Evolutionary conservation across 1,139 yeast genomes (phyloP), one percentile per base, ranked within the genome.

Genomic region (Suhomyces maxii): DNA sequence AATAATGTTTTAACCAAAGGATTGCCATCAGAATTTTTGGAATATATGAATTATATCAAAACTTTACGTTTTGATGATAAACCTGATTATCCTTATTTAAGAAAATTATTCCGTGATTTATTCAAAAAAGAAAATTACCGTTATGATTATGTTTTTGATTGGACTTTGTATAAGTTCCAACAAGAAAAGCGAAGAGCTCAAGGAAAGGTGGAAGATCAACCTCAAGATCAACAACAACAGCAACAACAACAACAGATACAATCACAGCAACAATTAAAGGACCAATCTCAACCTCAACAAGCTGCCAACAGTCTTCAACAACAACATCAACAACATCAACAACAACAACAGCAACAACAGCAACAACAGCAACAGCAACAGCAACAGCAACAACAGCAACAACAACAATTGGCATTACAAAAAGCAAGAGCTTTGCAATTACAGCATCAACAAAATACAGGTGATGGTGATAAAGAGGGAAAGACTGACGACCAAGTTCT

Each of bases 81-180:
- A 65, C 99, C 99, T 7, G 98, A 93, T 69, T 93, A 93, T 67
- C 81, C 86, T 43, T 91, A 86, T 65, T 79, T 93, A 67, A 86
- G 98, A 62, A 86, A 89, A 65, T 76, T 93, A 51, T 86, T 93
- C 69, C 83, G 97, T 61, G 97, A 91, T 64, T 77, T 93, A 62
- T 89, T 90, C 66, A 79, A 89, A 55, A 83, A 95, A 54, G 93
- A 91, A 65, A 89, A 89, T 52, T 93, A 89, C 68, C 84, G 88
- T 57, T 93, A 91, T 67, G 99, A 93, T 69, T 93, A 90, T 68
- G 84, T 93, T 25, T 93, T 90, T 69, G 99, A 93, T 69, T 93
- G 99, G 99, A 91, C 98, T 32, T 82, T 91, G 61, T 86, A 88
- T 71, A 84, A 89, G 72, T 85, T 85, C 70, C 83, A 80, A 54